Evolutionary conservation across 495 filamentous ascomycete genomes (phyloP).

Genomic region (Penicillium coffeae): DNA sequence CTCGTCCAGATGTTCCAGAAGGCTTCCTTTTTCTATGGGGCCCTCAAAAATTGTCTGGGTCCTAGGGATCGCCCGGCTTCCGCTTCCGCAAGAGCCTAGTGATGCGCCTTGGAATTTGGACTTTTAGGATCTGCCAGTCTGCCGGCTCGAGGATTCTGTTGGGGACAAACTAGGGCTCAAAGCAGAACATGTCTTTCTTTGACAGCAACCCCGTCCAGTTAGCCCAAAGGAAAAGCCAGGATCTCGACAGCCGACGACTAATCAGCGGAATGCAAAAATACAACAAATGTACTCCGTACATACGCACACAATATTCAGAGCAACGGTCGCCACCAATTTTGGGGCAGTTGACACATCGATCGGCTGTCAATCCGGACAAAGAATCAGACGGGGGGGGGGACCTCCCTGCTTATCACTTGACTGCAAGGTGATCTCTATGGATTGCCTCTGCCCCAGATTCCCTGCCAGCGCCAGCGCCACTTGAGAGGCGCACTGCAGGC

Average conservation of each 20-base stretch:
- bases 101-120: background rate
- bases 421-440: constrained; percentile 5
- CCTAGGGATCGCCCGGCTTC: constrained; percentile 25
- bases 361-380: constrained; percentile 10
- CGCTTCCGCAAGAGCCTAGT: constrained; percentile 24
- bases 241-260: background rate
- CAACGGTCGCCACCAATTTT: constrained; percentile 11
- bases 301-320: too few relatives aligned
- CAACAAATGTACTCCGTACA: background rate
- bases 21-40: constrained; percentile 6
- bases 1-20: constrained; percentile 28
- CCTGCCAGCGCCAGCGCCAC: background rate
- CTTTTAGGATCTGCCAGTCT: background rate
- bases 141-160: background rate
- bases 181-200: too few relatives aligned
- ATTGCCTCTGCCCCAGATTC: background rate
- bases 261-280: background rate
- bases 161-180: background rate
- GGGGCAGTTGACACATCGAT: constrained; percentile 16
- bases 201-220: too few relatives aligned
- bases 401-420: constrained; percentile 3
- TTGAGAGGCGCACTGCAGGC: background rate
- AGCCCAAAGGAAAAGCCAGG: background rate
- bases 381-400: background rate
- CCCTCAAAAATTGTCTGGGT: background rate